Evolutionary conservation across 331 rosid species (phyloP).

Genomic region (Telfairia occidentalis): DNA sequence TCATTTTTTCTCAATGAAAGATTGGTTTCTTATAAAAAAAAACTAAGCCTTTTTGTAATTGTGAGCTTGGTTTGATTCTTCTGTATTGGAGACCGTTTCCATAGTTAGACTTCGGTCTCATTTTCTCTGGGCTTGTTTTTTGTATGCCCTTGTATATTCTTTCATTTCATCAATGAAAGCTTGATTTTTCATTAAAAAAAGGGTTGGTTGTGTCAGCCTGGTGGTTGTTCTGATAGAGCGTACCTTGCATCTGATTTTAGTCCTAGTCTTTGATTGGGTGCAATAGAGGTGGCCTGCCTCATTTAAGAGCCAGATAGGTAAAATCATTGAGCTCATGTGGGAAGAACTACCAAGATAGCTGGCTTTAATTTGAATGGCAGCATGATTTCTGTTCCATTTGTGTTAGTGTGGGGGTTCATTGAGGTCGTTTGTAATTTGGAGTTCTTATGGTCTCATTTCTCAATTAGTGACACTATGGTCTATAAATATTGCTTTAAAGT

Average conservation of each 20-base stretch:
- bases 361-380: neutral
- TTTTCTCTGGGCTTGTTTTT: too few species aligned
- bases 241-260: neutral
- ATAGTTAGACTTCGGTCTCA: too few species aligned
- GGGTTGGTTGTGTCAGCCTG: neutral
- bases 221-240: neutral
- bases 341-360: neutral
- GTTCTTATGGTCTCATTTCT: neutral
- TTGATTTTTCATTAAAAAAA: too few species aligned
- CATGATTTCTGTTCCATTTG: neutral
- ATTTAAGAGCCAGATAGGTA: neutral
- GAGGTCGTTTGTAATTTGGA: neutral
- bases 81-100: too few species aligned
- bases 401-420: neutral
- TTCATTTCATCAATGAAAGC: too few species aligned
- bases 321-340: neutral
- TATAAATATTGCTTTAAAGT: neutral
- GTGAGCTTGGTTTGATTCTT: too few species aligned
- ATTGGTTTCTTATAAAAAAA: too few species aligned
- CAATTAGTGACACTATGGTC: neutral
- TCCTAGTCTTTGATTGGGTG: neutral
- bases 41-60: too few species aligned
- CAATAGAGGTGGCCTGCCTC: neutral
- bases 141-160: too few species aligned
- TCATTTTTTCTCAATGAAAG: too few species aligned